Evolutionary conservation across 495 filamentous ascomycete genomes (phyloP).

Genomic region (Hypoxylon lienhwacheense): DNA sequence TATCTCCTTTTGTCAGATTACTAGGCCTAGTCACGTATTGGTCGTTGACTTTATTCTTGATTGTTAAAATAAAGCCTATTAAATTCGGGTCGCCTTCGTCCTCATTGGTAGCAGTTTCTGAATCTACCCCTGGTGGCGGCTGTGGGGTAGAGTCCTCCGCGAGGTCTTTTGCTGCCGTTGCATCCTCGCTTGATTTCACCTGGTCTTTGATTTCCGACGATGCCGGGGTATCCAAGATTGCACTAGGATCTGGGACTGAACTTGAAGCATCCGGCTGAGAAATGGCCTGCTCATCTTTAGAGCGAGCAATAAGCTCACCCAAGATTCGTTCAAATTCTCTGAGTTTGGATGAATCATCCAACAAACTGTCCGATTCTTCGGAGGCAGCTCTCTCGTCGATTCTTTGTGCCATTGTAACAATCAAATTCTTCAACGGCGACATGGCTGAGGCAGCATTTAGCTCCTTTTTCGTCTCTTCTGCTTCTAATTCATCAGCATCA

Average conservation of each 20-base stretch:
- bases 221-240: not conserved
- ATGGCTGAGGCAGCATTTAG: constrained; percentile 17
- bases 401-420: constrained; percentile 28
- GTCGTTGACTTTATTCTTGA: constrained; percentile 74
- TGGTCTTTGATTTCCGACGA: constrained; percentile 5
- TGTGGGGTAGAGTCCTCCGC: constrained; percentile 8
- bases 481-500: constrained; percentile 25
- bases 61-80: constrained; percentile 67
- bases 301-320: constrained; percentile 40
- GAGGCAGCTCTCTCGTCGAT: constrained; percentile 27
- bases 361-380: constrained; percentile 18
- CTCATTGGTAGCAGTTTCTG: constrained; percentile 3
- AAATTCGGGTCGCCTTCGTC: constrained; percentile 39
- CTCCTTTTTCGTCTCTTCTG: constrained; percentile 35
- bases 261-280: constrained; percentile 20
- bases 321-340: constrained; percentile 46
- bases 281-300: constrained; percentile 33
- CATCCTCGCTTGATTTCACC: not conserved
- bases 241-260: not conserved
- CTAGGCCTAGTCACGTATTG: constrained; percentile 61
- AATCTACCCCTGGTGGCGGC: constrained; percentile 6
- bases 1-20: constrained; percentile 39
- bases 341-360: constrained; percentile 39
- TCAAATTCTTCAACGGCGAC: constrained; percentile 34
- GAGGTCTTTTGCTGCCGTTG: constrained; percentile 1